Conservation (phyloP, 2,329 filamentous ascomycete genomes). For the Cercospora janseana region DNA sequence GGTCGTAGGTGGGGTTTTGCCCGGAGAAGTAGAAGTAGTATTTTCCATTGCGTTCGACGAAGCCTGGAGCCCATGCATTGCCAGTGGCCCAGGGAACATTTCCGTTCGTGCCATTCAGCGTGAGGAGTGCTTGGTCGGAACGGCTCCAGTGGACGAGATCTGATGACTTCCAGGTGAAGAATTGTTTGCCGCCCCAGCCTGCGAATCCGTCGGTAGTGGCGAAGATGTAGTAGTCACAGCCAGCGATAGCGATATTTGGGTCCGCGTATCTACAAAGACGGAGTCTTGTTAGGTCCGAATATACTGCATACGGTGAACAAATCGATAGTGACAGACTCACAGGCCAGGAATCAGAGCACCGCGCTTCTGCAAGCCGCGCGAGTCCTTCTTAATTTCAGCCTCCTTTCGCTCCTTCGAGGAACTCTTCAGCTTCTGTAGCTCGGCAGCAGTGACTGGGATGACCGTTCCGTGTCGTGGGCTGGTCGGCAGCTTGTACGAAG, state of each 20-base stretch:
- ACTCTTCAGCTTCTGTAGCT: constrained; percentile 36
- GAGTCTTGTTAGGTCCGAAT: constrained; percentile 12
- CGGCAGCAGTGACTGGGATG: constrained; percentile 50
- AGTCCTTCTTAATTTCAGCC: no score
- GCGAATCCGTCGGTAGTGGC: constrained; percentile 48
- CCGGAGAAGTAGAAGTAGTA: constrained; percentile 38
- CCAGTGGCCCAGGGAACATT: constrained; percentile 44
- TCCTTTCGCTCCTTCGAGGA: constrained; percentile 15
- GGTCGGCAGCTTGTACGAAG: constrained; percentile 47
- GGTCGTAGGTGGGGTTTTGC: constrained; percentile 32
- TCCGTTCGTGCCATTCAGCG: constrained; percentile 46
- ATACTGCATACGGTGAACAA: not conserved
- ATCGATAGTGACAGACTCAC: constrained; percentile 9
- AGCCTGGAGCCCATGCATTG: constrained; percentile 38
- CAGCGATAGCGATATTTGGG: constrained; percentile 49
- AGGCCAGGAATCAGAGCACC: constrained; percentile 25
- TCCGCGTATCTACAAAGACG: constrained; percentile 40
- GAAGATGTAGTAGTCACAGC: constrained; percentile 50
- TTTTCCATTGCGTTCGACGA: constrained; percentile 28
- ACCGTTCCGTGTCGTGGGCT: constrained; percentile 57
- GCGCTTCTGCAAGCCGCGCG: constrained; percentile 13
- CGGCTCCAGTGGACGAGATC: constrained; percentile 48
- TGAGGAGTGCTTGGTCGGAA: constrained; percentile 45
- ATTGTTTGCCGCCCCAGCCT: constrained; percentile 49
- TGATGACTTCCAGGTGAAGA: constrained; percentile 50